A percentile compares a stretch with the other conserved stretches of the same genome.
Conservation (phyloP, 768 basidiomycete species). For the Lyophyllum decastes region DNA sequence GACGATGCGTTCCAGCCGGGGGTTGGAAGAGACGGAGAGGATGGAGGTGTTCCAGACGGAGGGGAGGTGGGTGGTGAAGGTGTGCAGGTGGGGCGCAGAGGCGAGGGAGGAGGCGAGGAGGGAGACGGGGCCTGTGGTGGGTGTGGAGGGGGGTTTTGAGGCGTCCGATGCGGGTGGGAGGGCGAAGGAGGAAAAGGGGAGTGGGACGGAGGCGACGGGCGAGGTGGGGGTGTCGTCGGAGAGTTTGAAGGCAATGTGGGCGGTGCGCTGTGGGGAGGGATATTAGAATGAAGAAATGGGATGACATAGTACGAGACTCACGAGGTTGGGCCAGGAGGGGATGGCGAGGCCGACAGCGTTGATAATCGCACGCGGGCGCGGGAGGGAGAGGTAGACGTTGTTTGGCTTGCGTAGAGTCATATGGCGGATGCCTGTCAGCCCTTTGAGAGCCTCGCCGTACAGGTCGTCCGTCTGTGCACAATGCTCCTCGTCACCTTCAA, state of each 20-base stretch:
- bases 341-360: conserved; percentile 47
- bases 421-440: conserved; percentile 38
- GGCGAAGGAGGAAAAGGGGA: conserved; percentile 14
- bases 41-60: conserved; percentile 60
- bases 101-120: conserved; percentile 36
- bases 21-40: conserved; percentile 50
- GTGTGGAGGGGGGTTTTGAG: conserved; percentile 14
- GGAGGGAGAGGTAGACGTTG: conserved; percentile 56
- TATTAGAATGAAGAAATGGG: too few relatives aligned
- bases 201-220: conserved; percentile 14
- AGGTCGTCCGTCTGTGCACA: conserved; percentile 22
- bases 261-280: conserved; percentile 42
- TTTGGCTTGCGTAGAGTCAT: conserved; percentile 54
- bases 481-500: conserved; percentile 18
- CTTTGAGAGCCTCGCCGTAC: conserved; percentile 43
- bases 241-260: conserved; percentile 57
- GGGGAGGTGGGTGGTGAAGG: conserved; percentile 55
- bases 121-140: conserved; percentile 31
- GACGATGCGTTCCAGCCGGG: conserved; percentile 47
- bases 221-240: conserved; percentile 42
- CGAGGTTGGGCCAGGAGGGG: conserved; percentile 43
- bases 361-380: conserved; percentile 46
- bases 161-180: not conserved
- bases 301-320: conserved; percentile 31
- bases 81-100: conserved; percentile 42